These are phyloP conservation scores for Staphylotrichum tortipilum DNA, from an alignment of 495 filamentous ascomycete species.

Conservation along the genomic window DNA sequence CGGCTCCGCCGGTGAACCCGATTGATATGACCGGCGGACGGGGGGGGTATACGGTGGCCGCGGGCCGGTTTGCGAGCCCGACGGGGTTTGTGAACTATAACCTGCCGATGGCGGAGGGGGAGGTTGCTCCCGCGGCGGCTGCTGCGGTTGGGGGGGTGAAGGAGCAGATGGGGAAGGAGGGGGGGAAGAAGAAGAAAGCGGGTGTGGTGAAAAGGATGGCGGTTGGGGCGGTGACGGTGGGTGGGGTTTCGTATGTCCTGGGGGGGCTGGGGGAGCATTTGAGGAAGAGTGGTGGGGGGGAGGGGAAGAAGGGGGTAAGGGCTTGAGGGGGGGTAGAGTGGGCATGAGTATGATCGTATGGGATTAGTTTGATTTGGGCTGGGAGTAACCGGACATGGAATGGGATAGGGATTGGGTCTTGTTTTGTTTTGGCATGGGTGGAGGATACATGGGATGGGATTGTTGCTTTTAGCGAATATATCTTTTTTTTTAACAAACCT, in stretches of 20 bases:
- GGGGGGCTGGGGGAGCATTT: slow-evolving; percentile 64
- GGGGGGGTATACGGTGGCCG: slow-evolving; percentile 30
- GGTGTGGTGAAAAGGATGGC: slow-evolving; percentile 42
- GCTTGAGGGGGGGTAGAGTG: no score
- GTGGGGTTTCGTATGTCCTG: slow-evolving; percentile 55
- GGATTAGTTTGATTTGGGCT: no score
- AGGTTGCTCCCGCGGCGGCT: neutral
- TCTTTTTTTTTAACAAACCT: no score
- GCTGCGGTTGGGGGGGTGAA: neutral
- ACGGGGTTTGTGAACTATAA: slow-evolving; percentile 53
- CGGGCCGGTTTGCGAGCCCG: slow-evolving; percentile 44
- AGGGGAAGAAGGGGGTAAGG: slow-evolving; percentile 28
- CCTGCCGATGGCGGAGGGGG: slow-evolving; percentile 16
- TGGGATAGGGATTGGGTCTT: no score
- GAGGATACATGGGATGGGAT: no score
- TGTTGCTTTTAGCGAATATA: no score
- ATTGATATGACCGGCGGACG: slow-evolving; percentile 46
- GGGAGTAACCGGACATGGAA: no score
- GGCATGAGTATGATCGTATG: no score
- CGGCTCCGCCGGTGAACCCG: slow-evolving; percentile 34
- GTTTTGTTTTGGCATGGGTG: no score
- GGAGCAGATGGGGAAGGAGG: slow-evolving; percentile 19
- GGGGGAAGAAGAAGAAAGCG: slow-evolving; percentile 25
- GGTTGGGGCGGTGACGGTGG: slow-evolving; percentile 51
- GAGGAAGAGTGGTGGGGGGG: slow-evolving; percentile 43